phyloP scores from a whole-genome alignment of 495 filamentous ascomycete genomes.

The Annulohypoxylon nitens region DNA sequence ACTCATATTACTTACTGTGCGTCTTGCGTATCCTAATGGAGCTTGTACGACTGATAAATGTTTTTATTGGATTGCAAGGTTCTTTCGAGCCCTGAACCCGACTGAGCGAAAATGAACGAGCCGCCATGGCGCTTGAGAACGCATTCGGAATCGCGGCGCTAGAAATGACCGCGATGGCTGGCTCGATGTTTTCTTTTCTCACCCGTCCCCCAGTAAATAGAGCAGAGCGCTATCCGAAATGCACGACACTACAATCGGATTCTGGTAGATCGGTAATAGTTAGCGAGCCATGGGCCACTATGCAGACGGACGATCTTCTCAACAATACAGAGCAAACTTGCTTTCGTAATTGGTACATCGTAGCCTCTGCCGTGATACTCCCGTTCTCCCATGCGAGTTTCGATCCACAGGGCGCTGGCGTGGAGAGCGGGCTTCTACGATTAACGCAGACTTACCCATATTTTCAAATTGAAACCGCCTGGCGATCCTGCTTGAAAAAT shows the following conservation, averaged over 20 bases:
- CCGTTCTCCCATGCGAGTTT: background rate
- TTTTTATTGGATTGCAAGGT: constrained; percentile 28
- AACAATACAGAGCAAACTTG: background rate
- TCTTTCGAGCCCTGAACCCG: constrained; percentile 10
- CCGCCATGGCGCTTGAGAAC: constrained; percentile 1
- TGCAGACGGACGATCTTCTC: background rate
- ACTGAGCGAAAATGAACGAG: background rate
- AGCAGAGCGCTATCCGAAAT: background rate
- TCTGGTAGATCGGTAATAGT: constrained; percentile 4
- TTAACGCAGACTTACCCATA: background rate
- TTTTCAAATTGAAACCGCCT: constrained; percentile 3
- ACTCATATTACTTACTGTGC: background rate
- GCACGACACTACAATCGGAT: background rate
- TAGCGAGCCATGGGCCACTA: background rate
- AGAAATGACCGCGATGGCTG: constrained; percentile 5
- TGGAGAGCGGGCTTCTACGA: constrained; percentile 8
- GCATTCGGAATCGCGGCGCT: constrained; percentile 15
- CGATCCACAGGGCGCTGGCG: constrained; percentile 4
- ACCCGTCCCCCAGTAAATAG: background rate
- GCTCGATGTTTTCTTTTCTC: background rate
- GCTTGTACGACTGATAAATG: constrained; percentile 17
- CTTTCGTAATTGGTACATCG: background rate
- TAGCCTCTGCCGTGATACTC: background rate
- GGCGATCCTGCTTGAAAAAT: constrained; percentile 8
- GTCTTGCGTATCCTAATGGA: constrained; percentile 4